Base-by-base conservation (phyloP, 371 early-diverging fungal genomes). In the Haplosporangium sp. region DNA sequence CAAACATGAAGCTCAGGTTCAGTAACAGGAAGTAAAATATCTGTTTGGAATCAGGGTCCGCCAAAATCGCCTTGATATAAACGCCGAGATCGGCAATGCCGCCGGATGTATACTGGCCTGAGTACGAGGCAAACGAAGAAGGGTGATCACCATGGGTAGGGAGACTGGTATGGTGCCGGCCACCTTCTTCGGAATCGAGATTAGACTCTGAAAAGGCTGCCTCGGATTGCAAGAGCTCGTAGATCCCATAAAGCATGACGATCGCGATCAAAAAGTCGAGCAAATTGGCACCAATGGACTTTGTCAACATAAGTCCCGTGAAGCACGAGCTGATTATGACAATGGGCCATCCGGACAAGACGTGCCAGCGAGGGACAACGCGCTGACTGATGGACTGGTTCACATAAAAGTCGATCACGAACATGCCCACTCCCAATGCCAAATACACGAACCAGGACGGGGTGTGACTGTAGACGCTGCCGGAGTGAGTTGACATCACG, bases 1-100 rank as follows among this genome's bases (percentile, higher is more conserved):
- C 93, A 80, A 94, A 89, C 92, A 96, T 97, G 73, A 96, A 97
- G 5, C 91, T 88, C n/a, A 98, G 82, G 81, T 98, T 98, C 61
- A 98, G 87, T 18, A 94, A 70, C 64, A 98, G 80, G 75, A 98
- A 98, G 80, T 92, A 93, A 76, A 96, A 95, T 61, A 98, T 95
- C 79, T 94, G 95, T 60, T 94, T 91, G 21, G 97, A 93, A 53
- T 94, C 93, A 55, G 84, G 84, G 72, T 84, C 86, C n/a, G 83
- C 85, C 37, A 90, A 66, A 40, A 92, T 91, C 41, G 87, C 86
- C 60, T 83, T 84, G 51, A 91, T 45, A 51, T 81, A 83, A 16
- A 79, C 29, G 7, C 64, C 65, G 13, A 79, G 55, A 48, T 79
- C 79, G 13, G 59, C 67, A 37, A 80, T 11, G 2, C 75, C 75